Evolutionary conservation across 768 basidiomycete genomes (phyloP).

Genomic region (Xanthoconium stramineum): DNA sequence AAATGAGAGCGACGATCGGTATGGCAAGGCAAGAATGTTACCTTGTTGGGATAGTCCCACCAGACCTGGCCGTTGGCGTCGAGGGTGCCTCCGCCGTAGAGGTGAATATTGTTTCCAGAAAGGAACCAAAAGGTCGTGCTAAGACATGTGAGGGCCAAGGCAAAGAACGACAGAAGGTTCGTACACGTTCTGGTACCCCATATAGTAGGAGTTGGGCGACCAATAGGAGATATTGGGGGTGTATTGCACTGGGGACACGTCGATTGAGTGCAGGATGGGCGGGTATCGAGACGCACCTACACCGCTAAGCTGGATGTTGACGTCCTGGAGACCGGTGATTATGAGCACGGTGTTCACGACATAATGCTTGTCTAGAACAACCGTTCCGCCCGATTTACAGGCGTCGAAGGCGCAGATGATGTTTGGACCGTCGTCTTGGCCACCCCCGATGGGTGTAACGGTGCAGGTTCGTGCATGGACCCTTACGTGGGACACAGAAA

Average conservation of each 20-base stretch:
- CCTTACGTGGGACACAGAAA: background rate
- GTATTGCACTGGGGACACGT: constrained; percentile 27
- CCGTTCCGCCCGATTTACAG: constrained; percentile 27
- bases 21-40: constrained; percentile 9
- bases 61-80: constrained; percentile 48
- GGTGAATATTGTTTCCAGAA: constrained; percentile 34
- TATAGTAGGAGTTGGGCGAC: constrained; percentile 36
- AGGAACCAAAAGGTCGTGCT: constrained; percentile 42
- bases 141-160: background rate
- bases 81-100: constrained; percentile 42
- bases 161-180: background rate
- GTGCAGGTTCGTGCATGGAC: constrained; percentile 17
- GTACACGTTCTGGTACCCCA: constrained; percentile 45
- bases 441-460: constrained; percentile 32
- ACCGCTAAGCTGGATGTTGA: constrained; percentile 39
- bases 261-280: background rate
- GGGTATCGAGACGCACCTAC: constrained; percentile 23
- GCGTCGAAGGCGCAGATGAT: constrained; percentile 33
- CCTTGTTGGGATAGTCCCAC: constrained; percentile 31
- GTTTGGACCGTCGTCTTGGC: constrained; percentile 36
- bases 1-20: background rate
- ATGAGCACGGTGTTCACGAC: constrained; percentile 39
- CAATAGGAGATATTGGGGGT: constrained; percentile 42
- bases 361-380: constrained; percentile 34
- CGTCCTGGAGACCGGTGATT: constrained; percentile 35